Conservation (phyloP, 139 green algal genomes). For the Haematococcus lacustris region DNA sequence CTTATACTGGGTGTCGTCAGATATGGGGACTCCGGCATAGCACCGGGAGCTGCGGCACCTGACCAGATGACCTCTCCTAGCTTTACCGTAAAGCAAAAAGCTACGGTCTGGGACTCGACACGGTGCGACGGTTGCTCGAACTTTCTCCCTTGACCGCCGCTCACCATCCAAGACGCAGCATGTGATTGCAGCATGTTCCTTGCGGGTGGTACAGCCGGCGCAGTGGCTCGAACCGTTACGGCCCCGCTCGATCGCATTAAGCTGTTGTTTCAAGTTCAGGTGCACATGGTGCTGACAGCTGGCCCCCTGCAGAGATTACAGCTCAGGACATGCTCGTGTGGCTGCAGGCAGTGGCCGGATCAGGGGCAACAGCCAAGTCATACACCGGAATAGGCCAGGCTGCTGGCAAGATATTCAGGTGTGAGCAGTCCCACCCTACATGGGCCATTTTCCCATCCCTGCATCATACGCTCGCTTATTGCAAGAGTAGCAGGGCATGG, state of each 20-base stretch:
- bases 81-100: too few relatives aligned
- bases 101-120: too few relatives aligned
- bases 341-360: slow-evolving; percentile 31
- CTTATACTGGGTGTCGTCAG: too few relatives aligned
- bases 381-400: slow-evolving; percentile 87
- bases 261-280: slow-evolving; percentile 91
- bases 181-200: slow-evolving; percentile 39
- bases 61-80: too few relatives aligned
- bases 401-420: slow-evolving; percentile 71
- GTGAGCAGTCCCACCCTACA: not conserved
- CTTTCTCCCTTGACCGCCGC: too few relatives aligned
- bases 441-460: too few relatives aligned
- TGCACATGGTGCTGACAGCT: not conserved
- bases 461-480: too few relatives aligned
- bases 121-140: too few relatives aligned
- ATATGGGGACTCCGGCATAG: too few relatives aligned
- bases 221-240: slow-evolving; percentile 29
- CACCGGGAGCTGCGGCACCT: too few relatives aligned
- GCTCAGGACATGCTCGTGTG: not conserved
- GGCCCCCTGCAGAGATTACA: not conserved
- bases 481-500: too few relatives aligned
- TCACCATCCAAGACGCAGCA: too few relatives aligned
- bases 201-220: slow-evolving; percentile 29
- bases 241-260: slow-evolving; percentile 75
- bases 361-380: slow-evolving; percentile 29